Base-by-base conservation (phyloP, 192 early-diverging fungal genomes). In the Linnemannia schmuckeri region DNA sequence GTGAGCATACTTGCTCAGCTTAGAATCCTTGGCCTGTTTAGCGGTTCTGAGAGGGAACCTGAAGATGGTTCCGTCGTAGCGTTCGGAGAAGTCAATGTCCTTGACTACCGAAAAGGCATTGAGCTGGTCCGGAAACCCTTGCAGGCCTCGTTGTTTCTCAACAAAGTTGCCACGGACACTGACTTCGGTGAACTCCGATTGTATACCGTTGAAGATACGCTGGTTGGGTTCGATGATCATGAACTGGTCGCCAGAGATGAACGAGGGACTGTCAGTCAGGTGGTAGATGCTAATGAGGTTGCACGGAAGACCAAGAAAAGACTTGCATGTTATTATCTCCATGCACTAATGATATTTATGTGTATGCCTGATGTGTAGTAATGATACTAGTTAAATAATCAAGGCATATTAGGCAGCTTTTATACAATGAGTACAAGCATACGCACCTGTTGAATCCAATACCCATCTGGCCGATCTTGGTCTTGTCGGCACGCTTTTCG, bases 181-280 rank as follows among this genome's bases (percentile, higher is more conserved):
- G 0, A 70, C 84, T 18, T 85, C 85, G 13, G 42, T 41, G 10
- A 73, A 44, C 12, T 44, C 6, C 27, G 33, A 63, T 5, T 13
- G 24, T 6, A 13, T 2, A 5, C 55, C 55, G 12, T 76, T 76
- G 54, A 80, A 82, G 37, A 69, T 74, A 18, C 78, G 44, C 40
- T 47, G 68, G 33, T 88, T 83, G 3, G 86, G 86, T 27, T 88
- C 86, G 42, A 88, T 42, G 30, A 88, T 72, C 13, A 87, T 73
- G 22, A 88, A 30, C 41, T 88, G 66, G 42, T 80, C 73, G 2
- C 38, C 85, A 12, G 85, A 79, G 44, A 88, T 61, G 13, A 88
- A 68, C 18, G 75, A 79, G 3, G 85, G 85, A 8, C 54, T 44
- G 49, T 88, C 86, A 15, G 85, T 88, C 27, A 83, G 37, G 35